Percentiles rank a stretch among this genome's conserved stretches.
Evolutionary conservation across 2,329 filamentous ascomycete species (phyloP).

Genomic region (Aspergillus sp.): DNA sequence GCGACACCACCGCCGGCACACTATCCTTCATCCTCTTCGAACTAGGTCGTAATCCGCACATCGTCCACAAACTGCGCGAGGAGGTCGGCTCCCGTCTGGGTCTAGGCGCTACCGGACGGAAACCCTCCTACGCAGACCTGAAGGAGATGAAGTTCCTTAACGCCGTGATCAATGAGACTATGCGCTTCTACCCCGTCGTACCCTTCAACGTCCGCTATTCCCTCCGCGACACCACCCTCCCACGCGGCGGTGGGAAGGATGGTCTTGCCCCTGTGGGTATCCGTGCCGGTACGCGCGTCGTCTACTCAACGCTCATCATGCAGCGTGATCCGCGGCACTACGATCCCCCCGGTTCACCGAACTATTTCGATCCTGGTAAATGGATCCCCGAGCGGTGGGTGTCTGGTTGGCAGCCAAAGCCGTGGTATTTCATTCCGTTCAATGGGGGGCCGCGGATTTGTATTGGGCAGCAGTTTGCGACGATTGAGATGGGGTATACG

Average conservation of each 20-base stretch:
- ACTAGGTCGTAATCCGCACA: constrained; percentile 62
- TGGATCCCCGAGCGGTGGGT: constrained; percentile 48
- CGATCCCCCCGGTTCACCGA: constrained; percentile 29
- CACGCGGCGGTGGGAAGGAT: constrained; percentile 52
- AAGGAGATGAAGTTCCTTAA: constrained; percentile 81
- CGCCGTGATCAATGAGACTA: constrained; percentile 66
- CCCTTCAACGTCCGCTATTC: constrained; percentile 72
- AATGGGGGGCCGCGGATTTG: constrained; percentile 50
- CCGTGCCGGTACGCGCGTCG: constrained; percentile 41
- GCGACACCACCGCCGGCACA: constrained; percentile 76
- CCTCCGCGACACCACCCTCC: constrained; percentile 66
- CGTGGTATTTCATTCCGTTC: constrained; percentile 51
- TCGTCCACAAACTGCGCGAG: constrained; percentile 60
- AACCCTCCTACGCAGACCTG: constrained; percentile 65
- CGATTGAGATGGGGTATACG: constrained; percentile 52
- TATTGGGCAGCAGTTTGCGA: constrained; percentile 54
- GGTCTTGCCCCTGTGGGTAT: constrained; percentile 41
- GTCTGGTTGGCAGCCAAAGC: constrained; percentile 45
- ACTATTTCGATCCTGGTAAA: constrained; percentile 34
- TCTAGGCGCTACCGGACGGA: constrained; percentile 42
- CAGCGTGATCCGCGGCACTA: constrained; percentile 47
- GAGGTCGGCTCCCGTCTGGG: constrained; percentile 68
- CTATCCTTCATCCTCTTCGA: constrained; percentile 81
- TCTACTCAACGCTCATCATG: constrained; percentile 49
- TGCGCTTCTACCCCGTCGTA: constrained; percentile 70